phyloP scores from a whole-genome alignment of 192 early-diverging fungal genomes.

The Linderina pennispora region DNA sequence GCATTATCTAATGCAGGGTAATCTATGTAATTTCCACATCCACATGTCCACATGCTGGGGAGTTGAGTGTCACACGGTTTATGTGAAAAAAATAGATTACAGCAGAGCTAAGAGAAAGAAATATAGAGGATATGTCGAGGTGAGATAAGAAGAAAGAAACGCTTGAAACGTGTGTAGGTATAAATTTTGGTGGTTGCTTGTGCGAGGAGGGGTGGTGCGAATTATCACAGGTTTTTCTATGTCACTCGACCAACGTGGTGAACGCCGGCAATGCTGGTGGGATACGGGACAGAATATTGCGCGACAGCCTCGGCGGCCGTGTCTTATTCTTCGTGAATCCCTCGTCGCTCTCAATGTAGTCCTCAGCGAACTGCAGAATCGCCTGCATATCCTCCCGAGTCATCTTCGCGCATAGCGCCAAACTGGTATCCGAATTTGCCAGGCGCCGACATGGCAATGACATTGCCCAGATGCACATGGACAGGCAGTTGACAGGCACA shows the following conservation, averaged over 20 bases:
- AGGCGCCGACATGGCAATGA: conserved; percentile 31
- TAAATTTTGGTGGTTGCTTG: background rate
- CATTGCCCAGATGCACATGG: conserved; percentile 46
- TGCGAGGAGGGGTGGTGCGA: too few relatives aligned
- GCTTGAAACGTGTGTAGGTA: background rate
- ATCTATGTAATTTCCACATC: too few relatives aligned
- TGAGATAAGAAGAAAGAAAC: background rate
- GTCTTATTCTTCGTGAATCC: conserved; percentile 46
- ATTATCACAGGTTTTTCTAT: background rate
- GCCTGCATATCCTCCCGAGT: conserved; percentile 44
- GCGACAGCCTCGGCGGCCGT: conserved; percentile 24
- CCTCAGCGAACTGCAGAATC: conserved; percentile 46
- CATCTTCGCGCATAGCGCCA: conserved; percentile 41
- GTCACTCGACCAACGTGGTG: conserved; percentile 26
- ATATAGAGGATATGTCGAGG: too few relatives aligned
- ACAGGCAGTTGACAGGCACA: conserved; percentile 40
- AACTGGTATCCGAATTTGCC: conserved; percentile 48
- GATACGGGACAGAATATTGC: conserved; percentile 42
- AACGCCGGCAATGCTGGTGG: conserved; percentile 34
- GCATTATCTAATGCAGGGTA: too few relatives aligned
- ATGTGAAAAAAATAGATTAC: background rate
- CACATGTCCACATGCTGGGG: too few relatives aligned
- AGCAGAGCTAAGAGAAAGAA: too few relatives aligned
- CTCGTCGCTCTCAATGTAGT: conserved; percentile 41
- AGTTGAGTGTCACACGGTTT: background rate